A percentile compares a stretch with the other conserved stretches of the same genome.
These are phyloP conservation scores for Tagetes patula DNA, from an alignment of 129 eudicot species.

Conservation along the genomic window DNA sequence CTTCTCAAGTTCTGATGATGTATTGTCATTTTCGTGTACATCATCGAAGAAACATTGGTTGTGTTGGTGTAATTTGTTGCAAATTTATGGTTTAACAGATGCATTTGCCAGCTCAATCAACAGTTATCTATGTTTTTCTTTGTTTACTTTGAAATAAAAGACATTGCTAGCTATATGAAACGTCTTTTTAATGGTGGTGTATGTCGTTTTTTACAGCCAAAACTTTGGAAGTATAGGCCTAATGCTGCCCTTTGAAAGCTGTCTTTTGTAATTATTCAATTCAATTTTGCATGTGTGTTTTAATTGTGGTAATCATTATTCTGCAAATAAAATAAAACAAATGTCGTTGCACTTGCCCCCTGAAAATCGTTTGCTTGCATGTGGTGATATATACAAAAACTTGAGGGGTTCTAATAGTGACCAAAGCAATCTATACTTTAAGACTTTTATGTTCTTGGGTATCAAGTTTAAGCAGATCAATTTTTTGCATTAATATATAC, in stretches of 20 bases:
- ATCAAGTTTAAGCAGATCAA: no score
- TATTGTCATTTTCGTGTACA: neutral
- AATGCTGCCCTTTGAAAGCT: neutral
- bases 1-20: constrained; percentile 5
- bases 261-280: constrained; percentile 21
- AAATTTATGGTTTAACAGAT: neutral
- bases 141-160: constrained; percentile 13
- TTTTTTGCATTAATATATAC: no score
- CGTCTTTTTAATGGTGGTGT: neutral
- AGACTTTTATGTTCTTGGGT: neutral
- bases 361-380: neutral
- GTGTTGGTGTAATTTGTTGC: neutral
- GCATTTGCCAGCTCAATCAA: constrained; percentile 23
- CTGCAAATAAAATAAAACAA: constrained; percentile 10
- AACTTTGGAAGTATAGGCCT: constrained; percentile 25
- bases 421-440: neutral
- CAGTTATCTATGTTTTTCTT: constrained; percentile 6
- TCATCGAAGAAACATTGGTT: neutral
- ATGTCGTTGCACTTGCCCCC: neutral
- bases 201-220: constrained; percentile 14
- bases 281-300: neutral
- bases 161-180: constrained; percentile 14
- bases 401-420: neutral
- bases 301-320: neutral
- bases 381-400: neutral